Conservation (phyloP, 192 early-diverging fungal genomes). For the Umbelopsis isabellina region DNA sequence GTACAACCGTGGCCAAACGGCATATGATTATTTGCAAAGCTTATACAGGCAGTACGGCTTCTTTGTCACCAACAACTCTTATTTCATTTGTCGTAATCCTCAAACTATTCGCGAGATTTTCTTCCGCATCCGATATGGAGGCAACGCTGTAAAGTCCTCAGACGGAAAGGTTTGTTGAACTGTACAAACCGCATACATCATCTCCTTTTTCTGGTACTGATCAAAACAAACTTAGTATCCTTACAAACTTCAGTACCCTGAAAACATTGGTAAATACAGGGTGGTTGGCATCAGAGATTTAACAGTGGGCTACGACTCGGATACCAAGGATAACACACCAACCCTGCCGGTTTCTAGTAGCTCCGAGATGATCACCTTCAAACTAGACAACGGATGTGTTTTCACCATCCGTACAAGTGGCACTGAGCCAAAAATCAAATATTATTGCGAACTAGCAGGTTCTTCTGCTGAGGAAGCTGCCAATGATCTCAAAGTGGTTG, state of each 20-base stretch:
- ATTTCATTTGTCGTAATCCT: slow-evolving; percentile 85
- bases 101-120: slow-evolving; percentile 75
- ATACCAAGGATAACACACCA: slow-evolving; percentile 62
- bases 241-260: slow-evolving; percentile 71
- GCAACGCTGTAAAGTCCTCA: slow-evolving; percentile 27
- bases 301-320: slow-evolving; percentile 85
- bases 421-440: slow-evolving; percentile 94
- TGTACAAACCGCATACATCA: too few relatives aligned
- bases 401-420: slow-evolving; percentile 75
- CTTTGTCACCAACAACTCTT: slow-evolving; percentile 85
- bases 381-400: slow-evolving; percentile 67
- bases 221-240: slow-evolving; percentile 20
- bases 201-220: background rate
- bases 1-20: slow-evolving; percentile 60
- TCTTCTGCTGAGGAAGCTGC: slow-evolving; percentile 50
- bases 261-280: slow-evolving; percentile 64
- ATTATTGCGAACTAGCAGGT: slow-evolving; percentile 72
- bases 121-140: slow-evolving; percentile 80
- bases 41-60: slow-evolving; percentile 81
- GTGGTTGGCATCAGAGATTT: slow-evolving; percentile 83
- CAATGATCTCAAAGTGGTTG: slow-evolving; percentile 52
- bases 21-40: slow-evolving; percentile 71
- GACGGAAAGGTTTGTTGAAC: background rate
- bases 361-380: slow-evolving; percentile 93
- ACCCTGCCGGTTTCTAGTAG: slow-evolving; percentile 71